These are phyloP conservation scores for Aspergillus japonicus DNA, from an alignment of 2,329 filamentous ascomycete species.

Conservation along the genomic window DNA sequence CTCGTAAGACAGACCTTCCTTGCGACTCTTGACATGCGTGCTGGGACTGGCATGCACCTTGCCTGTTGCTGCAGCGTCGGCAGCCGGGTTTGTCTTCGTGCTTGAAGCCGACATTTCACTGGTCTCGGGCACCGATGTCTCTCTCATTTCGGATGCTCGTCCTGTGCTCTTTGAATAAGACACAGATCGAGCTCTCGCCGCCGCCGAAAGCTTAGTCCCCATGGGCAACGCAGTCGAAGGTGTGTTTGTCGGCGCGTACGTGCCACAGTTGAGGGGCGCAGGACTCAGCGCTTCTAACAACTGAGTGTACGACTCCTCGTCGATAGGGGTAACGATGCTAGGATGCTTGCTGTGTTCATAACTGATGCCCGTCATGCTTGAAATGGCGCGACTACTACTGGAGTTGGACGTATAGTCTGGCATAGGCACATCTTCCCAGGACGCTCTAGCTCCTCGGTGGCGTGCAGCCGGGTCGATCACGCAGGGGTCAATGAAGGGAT, in stretches of 20 bases:
- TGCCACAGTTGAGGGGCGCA: conserved; percentile 26
- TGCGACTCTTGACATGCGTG: conserved; percentile 32
- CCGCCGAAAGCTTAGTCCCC: conserved; percentile 28
- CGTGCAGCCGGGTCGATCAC: conserved; percentile 27
- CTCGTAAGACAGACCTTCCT: conserved; percentile 28
- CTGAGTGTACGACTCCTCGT: conserved; percentile 39
- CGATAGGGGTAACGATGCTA: conserved; percentile 32
- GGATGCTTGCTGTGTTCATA: conserved; percentile 44
- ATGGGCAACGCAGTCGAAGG: conserved; percentile 24
- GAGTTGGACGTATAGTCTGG: conserved; percentile 48
- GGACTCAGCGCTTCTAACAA: conserved; percentile 41
- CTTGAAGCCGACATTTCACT: conserved; percentile 36
- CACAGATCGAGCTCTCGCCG: conserved; percentile 29
- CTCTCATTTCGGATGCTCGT: conserved; percentile 26
- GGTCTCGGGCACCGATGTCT: conserved; percentile 30
- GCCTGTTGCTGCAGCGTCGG: conserved; percentile 21
- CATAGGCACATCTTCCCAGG: conserved; percentile 50
- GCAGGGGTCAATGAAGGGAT: conserved; percentile 45
- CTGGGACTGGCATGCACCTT: conserved; percentile 35
- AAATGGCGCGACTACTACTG: conserved; percentile 41
- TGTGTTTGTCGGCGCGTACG: conserved; percentile 33
- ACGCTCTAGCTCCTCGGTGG: conserved; percentile 36
- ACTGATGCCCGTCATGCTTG: conserved; percentile 42
- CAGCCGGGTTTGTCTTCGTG: conserved; percentile 22
- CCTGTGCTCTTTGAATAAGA: conserved; percentile 24